Base-by-base conservation (phyloP, 345 rosid genomes). In the Euphorbia peplus region DNA sequence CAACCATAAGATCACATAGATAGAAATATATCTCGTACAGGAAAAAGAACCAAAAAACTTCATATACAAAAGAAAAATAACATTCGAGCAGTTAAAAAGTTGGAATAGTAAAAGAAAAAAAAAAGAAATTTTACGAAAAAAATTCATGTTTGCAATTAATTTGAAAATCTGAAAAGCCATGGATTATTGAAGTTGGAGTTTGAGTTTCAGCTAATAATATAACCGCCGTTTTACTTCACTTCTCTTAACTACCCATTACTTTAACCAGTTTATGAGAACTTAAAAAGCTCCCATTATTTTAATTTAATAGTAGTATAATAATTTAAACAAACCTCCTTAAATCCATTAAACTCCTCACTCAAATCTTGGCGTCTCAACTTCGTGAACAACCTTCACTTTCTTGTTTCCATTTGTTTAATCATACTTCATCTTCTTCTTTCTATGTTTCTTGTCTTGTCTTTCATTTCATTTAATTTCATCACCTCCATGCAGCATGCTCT, bases 231-330 rank as follows among this genome's bases (percentile, higher is more conserved):
- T 69, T 35, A 52, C 26, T 75, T 71, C 60, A 62, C 54, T 56
- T 28, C 63, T 78, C 32, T 71, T 52, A 79, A 82, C 78, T 68
- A 41, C 81, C 68, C 69, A 62, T 63, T 73, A 71, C 42, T 39
- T 8, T 4, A 39, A 39, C 42, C 6, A 39, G 0, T 4, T 4
- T 39, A 16, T 4, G 6, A 24, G 30, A 41, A 52, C n/a, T 25
- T 48, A 56, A 15, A 24, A 47, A 50, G 29, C 63, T 18, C 14
- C 60, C 35, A 57, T 28, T 29, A 14, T 57, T 47, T 35, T n/a
- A n/a, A n/a, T n/a, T n/a, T n/a, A n/a, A n/a, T n/a, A n/a, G n/a
- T n/a, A n/a, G n/a, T n/a, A n/a, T n/a, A n/a, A n/a, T 32, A 32
- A 32, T 32, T 32, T 32, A 32, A 32, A n/a, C n/a, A 1, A 52